Conservation (phyloP, 352 stramenopile species). For the Globisporangium camurandrum region DNA sequence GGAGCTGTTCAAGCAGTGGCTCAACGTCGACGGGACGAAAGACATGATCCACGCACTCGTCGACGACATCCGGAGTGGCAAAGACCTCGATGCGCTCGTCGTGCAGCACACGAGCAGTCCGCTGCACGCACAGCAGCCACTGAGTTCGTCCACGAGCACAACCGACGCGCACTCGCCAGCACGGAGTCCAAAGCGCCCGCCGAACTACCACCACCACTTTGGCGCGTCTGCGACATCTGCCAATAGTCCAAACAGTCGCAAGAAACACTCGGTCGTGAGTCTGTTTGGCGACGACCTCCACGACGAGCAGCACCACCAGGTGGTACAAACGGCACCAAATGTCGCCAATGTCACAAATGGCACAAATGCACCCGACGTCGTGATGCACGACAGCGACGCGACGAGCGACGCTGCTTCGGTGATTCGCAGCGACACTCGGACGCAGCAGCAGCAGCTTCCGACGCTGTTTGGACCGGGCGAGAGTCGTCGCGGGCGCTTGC, state of each 20-base stretch:
- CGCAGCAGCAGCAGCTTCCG: slow-evolving; percentile 34
- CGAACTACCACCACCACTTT: slow-evolving; percentile 77
- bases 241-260: slow-evolving; percentile 33
- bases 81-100: slow-evolving; percentile 45
- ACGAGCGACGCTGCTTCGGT: slow-evolving; percentile 16
- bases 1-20: slow-evolving; percentile 81
- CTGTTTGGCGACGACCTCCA: slow-evolving; percentile 73
- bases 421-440: slow-evolving; percentile 11
- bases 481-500: slow-evolving; percentile 41
- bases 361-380: slow-evolving; percentile 13
- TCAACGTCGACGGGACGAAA: slow-evolving; percentile 80
- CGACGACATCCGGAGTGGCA: slow-evolving; percentile 66
- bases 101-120: slow-evolving; percentile 16
- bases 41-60: slow-evolving; percentile 82
- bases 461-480: slow-evolving; percentile 70
- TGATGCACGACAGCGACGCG: slow-evolving; percentile 23
- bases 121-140: background rate
- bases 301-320: slow-evolving; percentile 12
- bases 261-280: slow-evolving; percentile 63
- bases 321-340: slow-evolving; percentile 1
- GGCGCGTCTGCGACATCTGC: too few relatives aligned
- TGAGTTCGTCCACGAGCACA: background rate
- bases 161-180: slow-evolving; percentile 23
- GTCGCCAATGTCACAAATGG: background rate
- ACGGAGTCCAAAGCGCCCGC: slow-evolving; percentile 72